Base-by-base conservation (phyloP, 179 eudicot species). In the Nepenthes alata region DNA sequence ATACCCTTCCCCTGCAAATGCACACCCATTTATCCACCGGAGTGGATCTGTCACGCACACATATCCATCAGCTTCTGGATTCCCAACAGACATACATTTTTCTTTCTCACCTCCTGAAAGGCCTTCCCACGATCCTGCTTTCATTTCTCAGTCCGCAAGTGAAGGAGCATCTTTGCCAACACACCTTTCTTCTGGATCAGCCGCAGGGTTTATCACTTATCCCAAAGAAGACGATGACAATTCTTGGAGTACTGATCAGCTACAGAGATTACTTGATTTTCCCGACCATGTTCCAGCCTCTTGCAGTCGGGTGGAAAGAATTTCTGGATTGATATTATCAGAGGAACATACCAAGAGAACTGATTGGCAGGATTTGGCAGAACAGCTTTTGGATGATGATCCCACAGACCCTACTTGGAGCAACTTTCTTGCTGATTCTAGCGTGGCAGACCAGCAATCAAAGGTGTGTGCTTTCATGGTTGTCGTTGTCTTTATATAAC, bases 181-280 rank as follows among this genome's bases (percentile, higher is more conserved):
- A 47, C 62, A 49, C 58, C 74, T 58, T 7, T 58, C 53, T 55
- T 45, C 53, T 52, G 34, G 53, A 51, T 49, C 67, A 44, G 77
- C 71, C 66, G 55, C 74, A 55, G 66, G 66, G 58, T 75, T 75
- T 57, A 63, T 73, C 11, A 66, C 53, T 49, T 73, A 68, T 65
- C 70, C 64, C 50, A 77, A 69, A 65, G 81, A 80, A 55, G 73
- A 66, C 48, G 83, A 71, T 56, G 78, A 75, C 36, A 63, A 66
- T 64, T 62, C 78, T 37, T 83, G 87, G 87, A 70, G 77, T 56
- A 37, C 81, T 37, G 70, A 80, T 72, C 77, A 81, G 37, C 75
- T 83, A 37, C 77, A 77, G 65, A 79, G 71, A 45, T 69, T 83
- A 47, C 78, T 83, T 53, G 82, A 83, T 70, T 76, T 73, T 63